These are phyloP conservation scores for Chrysopogon serrulatus DNA, from an alignment of 176 grass and related monocot species.

Conservation along the genomic window DNA sequence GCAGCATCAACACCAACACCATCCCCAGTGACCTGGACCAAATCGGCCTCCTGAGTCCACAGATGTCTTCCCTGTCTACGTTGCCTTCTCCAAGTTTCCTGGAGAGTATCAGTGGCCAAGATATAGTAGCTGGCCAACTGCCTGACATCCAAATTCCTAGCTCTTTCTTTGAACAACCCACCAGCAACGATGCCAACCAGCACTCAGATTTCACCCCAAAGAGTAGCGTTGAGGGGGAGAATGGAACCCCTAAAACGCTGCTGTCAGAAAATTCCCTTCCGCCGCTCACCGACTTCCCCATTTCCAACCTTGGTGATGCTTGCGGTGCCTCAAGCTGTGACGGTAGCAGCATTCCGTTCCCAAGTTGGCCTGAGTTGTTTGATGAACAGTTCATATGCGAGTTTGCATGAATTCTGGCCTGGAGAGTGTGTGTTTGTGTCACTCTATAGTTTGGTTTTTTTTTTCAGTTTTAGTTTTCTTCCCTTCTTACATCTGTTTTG, in stretches of 20 bases:
- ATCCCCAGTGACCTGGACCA: conserved; percentile 56
- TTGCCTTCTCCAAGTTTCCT: conserved; percentile 42
- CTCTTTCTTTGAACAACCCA: conserved; percentile 44
- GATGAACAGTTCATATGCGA: conserved; percentile 61
- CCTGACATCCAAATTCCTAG: conserved; percentile 53
- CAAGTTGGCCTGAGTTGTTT: conserved; percentile 57
- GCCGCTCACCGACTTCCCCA: conserved; percentile 58
- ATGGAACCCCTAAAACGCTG: conserved; percentile 29
- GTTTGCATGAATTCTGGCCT: conserved; percentile 50
- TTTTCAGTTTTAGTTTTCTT: conserved; percentile 33
- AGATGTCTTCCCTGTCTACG: conserved; percentile 57
- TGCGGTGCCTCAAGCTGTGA: conserved; percentile 72
- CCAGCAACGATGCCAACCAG: conserved; percentile 34
- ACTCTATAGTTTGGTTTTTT: conserved; percentile 26
- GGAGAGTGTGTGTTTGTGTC: conserved; percentile 9
- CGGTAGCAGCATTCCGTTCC: conserved; percentile 43
- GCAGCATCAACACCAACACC: conserved; percentile 34
- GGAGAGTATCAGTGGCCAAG: conserved; percentile 28
- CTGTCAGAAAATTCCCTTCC: conserved; percentile 66
- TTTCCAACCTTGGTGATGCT: conserved; percentile 64
- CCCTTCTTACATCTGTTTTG: conserved; percentile 25
- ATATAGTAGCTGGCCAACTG: conserved; percentile 27
- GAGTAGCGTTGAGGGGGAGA: conserved; percentile 23
- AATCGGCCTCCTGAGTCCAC: conserved; percentile 51
- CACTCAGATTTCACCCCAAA: conserved; percentile 25